phyloP scores from a whole-genome alignment of 2,329 filamentous ascomycete genomes.

The Aspergillus sp. region DNA sequence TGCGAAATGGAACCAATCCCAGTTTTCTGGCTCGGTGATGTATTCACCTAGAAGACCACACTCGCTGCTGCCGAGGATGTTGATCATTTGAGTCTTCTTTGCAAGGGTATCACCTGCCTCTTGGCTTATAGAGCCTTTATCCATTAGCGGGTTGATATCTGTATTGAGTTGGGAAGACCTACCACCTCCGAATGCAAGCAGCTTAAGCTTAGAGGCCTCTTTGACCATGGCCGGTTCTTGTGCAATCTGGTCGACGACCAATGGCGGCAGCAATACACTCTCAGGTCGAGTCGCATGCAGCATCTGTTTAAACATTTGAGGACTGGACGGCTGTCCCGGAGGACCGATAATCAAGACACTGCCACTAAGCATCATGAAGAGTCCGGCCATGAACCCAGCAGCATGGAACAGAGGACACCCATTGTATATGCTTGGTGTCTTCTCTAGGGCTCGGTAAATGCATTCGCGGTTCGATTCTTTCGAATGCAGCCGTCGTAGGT shows the following conservation, averaged over 20 bases:
- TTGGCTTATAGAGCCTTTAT: not conserved
- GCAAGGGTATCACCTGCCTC: not conserved
- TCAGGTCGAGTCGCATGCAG: not conserved
- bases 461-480: not conserved
- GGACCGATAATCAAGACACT: not conserved
- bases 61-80: slow-evolving; percentile 5
- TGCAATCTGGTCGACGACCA: slow-evolving; percentile 4
- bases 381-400: not conserved
- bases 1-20: slow-evolving; percentile 8
- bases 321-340: not conserved
- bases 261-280: slow-evolving; percentile 4
- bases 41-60: not conserved
- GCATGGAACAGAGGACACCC: slow-evolving; percentile 9
- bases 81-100: not conserved
- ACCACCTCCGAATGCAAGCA: slow-evolving; percentile 6
- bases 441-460: not conserved
- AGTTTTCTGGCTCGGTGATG: not conserved
- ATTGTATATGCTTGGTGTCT: not conserved
- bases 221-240: not conserved
- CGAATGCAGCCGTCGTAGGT: not conserved
- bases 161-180: not conserved
- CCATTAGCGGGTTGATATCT: not conserved
- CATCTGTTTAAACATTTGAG: not conserved
- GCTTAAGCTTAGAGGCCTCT: not conserved
- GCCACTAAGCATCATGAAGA: not conserved